Evolutionary conservation across 1,284 basidiomycete species (phyloP), one percentile per base, ranked within the genome.

Genomic region (Ceratobasidium theobromae): DNA sequence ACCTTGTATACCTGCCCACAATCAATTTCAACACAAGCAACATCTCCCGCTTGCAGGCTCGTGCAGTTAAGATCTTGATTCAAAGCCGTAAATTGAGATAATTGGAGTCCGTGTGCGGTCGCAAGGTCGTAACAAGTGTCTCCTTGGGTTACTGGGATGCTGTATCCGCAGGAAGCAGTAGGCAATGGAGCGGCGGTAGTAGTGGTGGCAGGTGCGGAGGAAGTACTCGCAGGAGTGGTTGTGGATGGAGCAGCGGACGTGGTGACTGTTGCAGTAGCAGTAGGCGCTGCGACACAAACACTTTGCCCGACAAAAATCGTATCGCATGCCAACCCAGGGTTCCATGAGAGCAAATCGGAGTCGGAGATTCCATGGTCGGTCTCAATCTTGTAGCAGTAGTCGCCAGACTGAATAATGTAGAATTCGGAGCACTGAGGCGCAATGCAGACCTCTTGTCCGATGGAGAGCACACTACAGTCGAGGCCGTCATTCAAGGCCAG

Each of bases 91-190:
- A 62, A 62, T 16, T 48, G 41, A 2, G 45, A 6, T 4, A 62
- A 33, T 23, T 62, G 58, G 4, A 49, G 25, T 25, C 48, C 48
- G 28, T 51, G n/a, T 27, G 25, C 58, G 12, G 45, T 49, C 8
- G 58, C 58, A 5, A 62, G 58, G 58, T 62, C 38, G 46, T 49
- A 62, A 30, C 58, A 62, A 2, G 58, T 62, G 38, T 62, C 58
- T 2, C 46, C 46, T n/a, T 49, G 27, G 32, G 8, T 51, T 16
- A 62, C 48, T 8, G 58, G 46, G 12, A 62, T 46, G 4, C 32
- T 30, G 12, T 21, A 18, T 2, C 45, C 30, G 28, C 43, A 60
- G 25, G 12, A 27, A n/a, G 18, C 21, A 4, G 57, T 60, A 4
- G 41, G 57, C 16, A 27, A 3, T 4, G 51, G 51, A 18, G 5